A percentile compares a stretch with the other conserved stretches of the same genome.
Conservation (phyloP, 2,329 filamentous ascomycete genomes). For the Cladosporium sp. region DNA sequence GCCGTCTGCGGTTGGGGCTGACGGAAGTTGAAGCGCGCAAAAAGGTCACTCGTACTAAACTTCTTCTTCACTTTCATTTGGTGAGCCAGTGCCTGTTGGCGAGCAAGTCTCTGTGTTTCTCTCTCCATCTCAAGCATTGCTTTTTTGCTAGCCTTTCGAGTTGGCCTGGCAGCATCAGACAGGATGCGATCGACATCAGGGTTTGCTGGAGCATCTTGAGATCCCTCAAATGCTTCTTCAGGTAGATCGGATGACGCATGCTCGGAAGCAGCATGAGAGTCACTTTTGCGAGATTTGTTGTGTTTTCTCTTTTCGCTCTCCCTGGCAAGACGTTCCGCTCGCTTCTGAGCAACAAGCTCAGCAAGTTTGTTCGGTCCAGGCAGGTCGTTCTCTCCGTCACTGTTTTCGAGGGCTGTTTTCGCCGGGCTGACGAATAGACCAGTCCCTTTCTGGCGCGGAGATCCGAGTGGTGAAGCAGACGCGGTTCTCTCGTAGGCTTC, state of each 20-base stretch:
- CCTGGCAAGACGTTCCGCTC: conserved; percentile 24
- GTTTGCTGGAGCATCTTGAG: conserved; percentile 18
- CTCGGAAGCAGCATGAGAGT: conserved; percentile 4
- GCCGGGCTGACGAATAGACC: conserved; percentile 30
- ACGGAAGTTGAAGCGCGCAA: conserved; percentile 73
- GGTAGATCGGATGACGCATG: conserved; percentile 24
- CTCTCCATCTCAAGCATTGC: conserved; percentile 91
- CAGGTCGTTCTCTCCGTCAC: conserved; percentile 22
- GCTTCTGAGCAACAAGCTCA: conserved; percentile 29
- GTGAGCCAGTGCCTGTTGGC: conserved; percentile 87
- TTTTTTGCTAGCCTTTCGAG: conserved; percentile 87
- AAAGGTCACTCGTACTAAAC: conserved; percentile 74
- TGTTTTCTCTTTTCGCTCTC: conserved; percentile 18
- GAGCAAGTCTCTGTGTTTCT: conserved; percentile 84
- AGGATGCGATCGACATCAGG: conserved; percentile 28
- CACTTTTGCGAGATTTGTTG: background rate
- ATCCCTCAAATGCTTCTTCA: conserved; percentile 22
- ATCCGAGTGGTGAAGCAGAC: conserved; percentile 15
- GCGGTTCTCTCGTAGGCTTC: conserved; percentile 12
- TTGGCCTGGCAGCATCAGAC: conserved; percentile 53
- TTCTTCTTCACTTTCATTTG: conserved; percentile 85
- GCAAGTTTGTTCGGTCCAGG: conserved; percentile 25
- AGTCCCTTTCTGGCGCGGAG: conserved; percentile 10
- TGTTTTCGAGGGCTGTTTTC: conserved; percentile 18
- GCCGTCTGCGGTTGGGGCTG: conserved; percentile 3